phyloP scores from a whole-genome alignment of 371 early-diverging fungal genomes.

The Mucor ambiguus region DNA sequence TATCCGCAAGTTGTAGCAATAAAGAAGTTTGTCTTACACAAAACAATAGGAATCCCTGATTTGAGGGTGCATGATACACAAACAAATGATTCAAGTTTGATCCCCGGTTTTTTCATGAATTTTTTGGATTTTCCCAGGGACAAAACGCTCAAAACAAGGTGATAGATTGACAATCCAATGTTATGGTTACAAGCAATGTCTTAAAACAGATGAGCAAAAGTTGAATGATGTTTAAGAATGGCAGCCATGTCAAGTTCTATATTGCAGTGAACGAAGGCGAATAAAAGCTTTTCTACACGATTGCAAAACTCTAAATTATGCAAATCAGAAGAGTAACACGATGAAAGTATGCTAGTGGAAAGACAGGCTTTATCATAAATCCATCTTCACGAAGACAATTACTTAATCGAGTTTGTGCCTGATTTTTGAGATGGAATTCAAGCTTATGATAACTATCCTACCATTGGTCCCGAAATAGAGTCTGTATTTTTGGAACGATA shows the following conservation, averaged over 20 bases:
- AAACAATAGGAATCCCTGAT: not conserved
- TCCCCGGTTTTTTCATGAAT: not conserved
- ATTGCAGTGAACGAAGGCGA: not conserved
- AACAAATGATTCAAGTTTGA: not conserved
- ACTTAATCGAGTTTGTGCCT: not conserved
- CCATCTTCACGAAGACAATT: slow-evolving; percentile 1
- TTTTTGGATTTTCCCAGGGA: slow-evolving; percentile 1
- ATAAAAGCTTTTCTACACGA: not conserved
- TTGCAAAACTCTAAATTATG: not conserved
- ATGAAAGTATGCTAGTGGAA: not conserved
- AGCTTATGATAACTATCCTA: not conserved
- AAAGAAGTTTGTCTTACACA: not conserved
- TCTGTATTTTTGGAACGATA: not conserved
- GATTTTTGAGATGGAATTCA: not conserved
- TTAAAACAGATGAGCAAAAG: not conserved
- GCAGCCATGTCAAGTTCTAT: too few species aligned
- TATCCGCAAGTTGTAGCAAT: not conserved
- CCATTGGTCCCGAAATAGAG: not conserved
- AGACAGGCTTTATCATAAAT: not conserved
- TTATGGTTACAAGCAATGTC: not conserved
- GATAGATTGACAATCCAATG: slow-evolving; percentile 1
- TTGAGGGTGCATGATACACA: not conserved
- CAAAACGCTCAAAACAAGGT: not conserved
- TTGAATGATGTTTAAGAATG: not conserved
- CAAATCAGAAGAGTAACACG: not conserved